These are phyloP conservation scores for Nelumbo lutea DNA, from an alignment of 164 flowering plant genomes.

Conservation along the genomic window DNA sequence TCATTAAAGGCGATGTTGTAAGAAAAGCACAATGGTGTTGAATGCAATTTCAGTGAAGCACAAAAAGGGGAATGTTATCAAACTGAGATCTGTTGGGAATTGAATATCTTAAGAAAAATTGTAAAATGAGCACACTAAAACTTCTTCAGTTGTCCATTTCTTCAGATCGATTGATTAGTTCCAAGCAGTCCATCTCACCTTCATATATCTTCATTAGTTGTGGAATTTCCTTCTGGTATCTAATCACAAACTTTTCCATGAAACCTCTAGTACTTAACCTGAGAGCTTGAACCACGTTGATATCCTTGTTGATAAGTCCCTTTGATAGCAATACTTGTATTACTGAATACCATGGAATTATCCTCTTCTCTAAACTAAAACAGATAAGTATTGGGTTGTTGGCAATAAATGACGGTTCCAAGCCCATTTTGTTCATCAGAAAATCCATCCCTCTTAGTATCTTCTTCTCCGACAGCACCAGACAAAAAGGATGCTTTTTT, in stretches of 20 bases:
- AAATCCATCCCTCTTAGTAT: slow-evolving; percentile 3
- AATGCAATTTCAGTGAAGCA: too few species aligned
- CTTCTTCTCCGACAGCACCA: slow-evolving; percentile 2
- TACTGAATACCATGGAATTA: slow-evolving; percentile 3
- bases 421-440: slow-evolving; percentile 6
- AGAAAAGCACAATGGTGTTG: too few species aligned
- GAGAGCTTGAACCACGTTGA: not conserved
- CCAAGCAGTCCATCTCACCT: not conserved
- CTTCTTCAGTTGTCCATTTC: not conserved
- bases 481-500: not conserved
- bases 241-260: not conserved
- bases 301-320: not conserved
- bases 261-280: not conserved
- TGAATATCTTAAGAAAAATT: too few species aligned
- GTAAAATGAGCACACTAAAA: not conserved
- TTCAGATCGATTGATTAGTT: not conserved
- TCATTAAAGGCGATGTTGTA: too few species aligned
- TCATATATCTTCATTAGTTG: not conserved
- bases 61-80: too few species aligned
- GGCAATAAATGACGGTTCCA: not conserved
- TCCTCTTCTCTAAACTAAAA: slow-evolving; percentile 4
- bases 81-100: too few species aligned
- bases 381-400: not conserved
- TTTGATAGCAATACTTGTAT: not conserved
- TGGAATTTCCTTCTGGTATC: not conserved